These are phyloP conservation scores for Protea cynaroides DNA, from an alignment of 164 flowering plant genomes.

Conservation along the genomic window DNA sequence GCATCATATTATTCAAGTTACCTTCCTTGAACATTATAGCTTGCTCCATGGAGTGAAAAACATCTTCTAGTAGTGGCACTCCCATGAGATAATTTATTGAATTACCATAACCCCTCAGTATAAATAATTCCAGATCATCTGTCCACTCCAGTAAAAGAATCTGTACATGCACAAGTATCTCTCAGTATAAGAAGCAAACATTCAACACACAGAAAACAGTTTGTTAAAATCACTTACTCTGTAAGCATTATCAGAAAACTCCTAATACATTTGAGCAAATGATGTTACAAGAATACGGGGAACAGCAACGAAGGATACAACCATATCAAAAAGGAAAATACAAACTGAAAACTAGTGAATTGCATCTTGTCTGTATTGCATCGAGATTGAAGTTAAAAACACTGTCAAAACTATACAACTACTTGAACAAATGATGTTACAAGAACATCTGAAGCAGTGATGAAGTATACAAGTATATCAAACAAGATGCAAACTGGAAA, in stretches of 20 bases:
- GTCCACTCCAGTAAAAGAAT: slow-evolving; percentile 87
- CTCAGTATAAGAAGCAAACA: slow-evolving; percentile 3
- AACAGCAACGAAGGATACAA: too few relatives aligned
- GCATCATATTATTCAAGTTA: slow-evolving; percentile 11
- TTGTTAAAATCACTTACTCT: neutral
- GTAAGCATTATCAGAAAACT: too few relatives aligned
- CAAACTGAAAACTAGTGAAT: too few relatives aligned
- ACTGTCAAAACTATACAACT: too few relatives aligned
- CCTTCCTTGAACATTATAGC: slow-evolving; percentile 85
- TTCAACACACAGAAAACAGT: neutral
- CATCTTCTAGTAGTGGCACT: slow-evolving; percentile 80
- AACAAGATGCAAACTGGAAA: too few relatives aligned
- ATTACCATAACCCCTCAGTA: slow-evolving; percentile 90
- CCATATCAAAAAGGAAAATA: too few relatives aligned
- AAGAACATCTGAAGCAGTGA: too few relatives aligned
- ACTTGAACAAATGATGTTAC: too few relatives aligned
- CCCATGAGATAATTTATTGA: slow-evolving; percentile 87
- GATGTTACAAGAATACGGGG: neutral
- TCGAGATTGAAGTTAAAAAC: too few relatives aligned
- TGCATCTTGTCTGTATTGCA: too few relatives aligned
- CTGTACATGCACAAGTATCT: slow-evolving; percentile 26
- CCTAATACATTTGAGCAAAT: neutral
- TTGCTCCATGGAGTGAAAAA: slow-evolving; percentile 75
- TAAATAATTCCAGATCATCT: slow-evolving; percentile 80
- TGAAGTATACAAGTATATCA: too few relatives aligned